Conservation (phyloP, 2,329 filamentous ascomycete species). For the Ceratocystis harringtonii region DNA sequence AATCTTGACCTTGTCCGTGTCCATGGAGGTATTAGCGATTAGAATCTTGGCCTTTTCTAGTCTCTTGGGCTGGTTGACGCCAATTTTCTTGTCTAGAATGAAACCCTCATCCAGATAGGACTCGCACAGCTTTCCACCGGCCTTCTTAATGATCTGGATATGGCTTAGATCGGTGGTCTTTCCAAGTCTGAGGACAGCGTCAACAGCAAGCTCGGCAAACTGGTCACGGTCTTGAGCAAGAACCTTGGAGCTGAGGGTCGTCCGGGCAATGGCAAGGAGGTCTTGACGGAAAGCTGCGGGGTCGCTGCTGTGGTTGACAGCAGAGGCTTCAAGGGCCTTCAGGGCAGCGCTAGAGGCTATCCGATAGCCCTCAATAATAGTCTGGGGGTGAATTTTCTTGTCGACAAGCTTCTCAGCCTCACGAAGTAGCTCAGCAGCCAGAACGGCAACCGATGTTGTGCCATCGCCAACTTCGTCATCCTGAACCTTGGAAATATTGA, state of each 20-base stretch:
- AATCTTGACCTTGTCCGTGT: conserved; percentile 99
- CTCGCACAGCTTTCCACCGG: conserved; percentile 90
- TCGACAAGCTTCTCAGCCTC: conserved; percentile 95
- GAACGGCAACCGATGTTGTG: conserved; percentile 91
- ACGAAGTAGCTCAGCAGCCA: conserved; percentile 85
- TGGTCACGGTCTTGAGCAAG: conserved; percentile 85
- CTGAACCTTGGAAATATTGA: conserved; percentile 98
- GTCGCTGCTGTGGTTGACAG: conserved; percentile 80
- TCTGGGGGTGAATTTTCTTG: conserved; percentile 98
- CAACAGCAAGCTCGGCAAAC: conserved; percentile 77
- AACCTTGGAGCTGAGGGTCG: conserved; percentile 94
- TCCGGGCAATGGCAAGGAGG: conserved; percentile 77
- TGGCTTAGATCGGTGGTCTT: conserved; percentile 88
- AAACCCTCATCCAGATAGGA: conserved; percentile 97
- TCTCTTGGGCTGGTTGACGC: conserved; percentile 94
- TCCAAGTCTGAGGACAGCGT: conserved; percentile 80
- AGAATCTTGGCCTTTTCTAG: conserved; percentile 97
- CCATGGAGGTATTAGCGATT: conserved; percentile 96
- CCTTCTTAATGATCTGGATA: conserved; percentile 99
- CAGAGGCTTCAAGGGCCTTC: conserved; percentile 64
- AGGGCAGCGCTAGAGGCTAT: conserved; percentile 89
- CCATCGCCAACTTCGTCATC: conserved; percentile 98
- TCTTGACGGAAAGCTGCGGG: conserved; percentile 76
- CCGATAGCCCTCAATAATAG: conserved; percentile 96
- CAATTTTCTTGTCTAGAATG: conserved; percentile 97